Evolutionary conservation across 257 asterid species (phyloP), one percentile per base, ranked within the genome.

Genomic region (Ballota nigra): DNA sequence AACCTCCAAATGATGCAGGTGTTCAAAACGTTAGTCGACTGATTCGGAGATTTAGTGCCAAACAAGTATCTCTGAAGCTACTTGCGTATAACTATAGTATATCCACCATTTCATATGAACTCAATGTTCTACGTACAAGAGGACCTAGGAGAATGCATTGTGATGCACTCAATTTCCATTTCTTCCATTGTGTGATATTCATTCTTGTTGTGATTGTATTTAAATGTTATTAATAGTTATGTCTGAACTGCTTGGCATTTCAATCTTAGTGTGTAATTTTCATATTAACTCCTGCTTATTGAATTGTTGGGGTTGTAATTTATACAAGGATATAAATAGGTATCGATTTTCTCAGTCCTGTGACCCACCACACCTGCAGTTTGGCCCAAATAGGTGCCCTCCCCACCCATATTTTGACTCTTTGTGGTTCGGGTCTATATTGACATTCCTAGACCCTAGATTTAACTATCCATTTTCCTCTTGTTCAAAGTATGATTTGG

Each of bases 71-170:
- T 78, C 96, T 97, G 16, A 88, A 85, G 76, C 64, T 90, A 69
- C 92, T 96, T 33, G 90, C 95, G 0, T 86, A 77, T 75, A 88
- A 87, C 86, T 88, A 88, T 75, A 76, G 71, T 8, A 71, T 84
- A 18, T 83, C 97, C 58, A 81, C 90, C 11, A 63, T 93, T 65
- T 83, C 88, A 43, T 90, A 93, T 13, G 98, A 90, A 86, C 95
- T n/a, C n/a, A n/a, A n/a, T n/a, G n/a, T n/a, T n/a, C n/a, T n/a
- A n/a, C n/a, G n/a, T n/a, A n/a, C n/a, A 5, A 87, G 98, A 81
- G 98, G 98, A n/a, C 98, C 98, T 2, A 76, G 98, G 81, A 78
- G 96, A 78, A 90, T 93, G 98, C 87, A 83, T 19, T 90, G 96
- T 49, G 77, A 81, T 93, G 92, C 89, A 87, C 71, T 83, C 95